Conservation (phyloP, 139 green algal genomes). For the Bryopsis sp. region DNA sequence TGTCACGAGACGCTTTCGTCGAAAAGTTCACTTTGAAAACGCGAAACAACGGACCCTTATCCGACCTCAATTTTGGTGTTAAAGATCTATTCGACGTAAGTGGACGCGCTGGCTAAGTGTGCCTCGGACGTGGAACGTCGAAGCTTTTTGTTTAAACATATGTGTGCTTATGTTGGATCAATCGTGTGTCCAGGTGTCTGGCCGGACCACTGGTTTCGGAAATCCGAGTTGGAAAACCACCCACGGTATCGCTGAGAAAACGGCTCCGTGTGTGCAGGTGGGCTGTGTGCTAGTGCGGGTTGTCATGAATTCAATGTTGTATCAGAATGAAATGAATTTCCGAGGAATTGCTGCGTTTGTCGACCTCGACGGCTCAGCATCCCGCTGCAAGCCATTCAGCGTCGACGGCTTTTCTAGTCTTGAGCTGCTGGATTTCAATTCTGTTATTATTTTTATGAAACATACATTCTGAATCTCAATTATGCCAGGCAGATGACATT, state of each 20-base stretch:
- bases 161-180: not conserved
- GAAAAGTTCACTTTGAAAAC: no score
- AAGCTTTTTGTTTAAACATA: not conserved
- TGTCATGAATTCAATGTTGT: not conserved
- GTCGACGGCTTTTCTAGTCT: no score
- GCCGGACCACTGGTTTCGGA: slow-evolving; percentile 54
- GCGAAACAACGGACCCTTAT: slow-evolving; percentile 35
- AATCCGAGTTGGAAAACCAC: slow-evolving; percentile 66
- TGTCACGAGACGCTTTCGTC: no score
- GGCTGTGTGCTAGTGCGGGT: not conserved
- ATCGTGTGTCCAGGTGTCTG: not conserved
- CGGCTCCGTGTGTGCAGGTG: slow-evolving; percentile 51
- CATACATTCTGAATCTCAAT: no score
- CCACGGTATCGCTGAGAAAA: slow-evolving; percentile 38
- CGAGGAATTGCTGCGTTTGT: slow-evolving; percentile 2
- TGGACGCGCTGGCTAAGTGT: not conserved
- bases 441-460: no score
- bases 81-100: slow-evolving; percentile 53
- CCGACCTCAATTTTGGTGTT: slow-evolving; percentile 39
- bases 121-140: not conserved
- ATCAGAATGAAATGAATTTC: not conserved
- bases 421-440: no score
- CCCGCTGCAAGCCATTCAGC: no score
- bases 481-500: not conserved
- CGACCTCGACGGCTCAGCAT: slow-evolving; percentile 21